A percentile compares a stretch with the other conserved stretches of the same genome.
Conservation (phyloP, 495 filamentous ascomycete species). For the Entonaema liquescens region DNA sequence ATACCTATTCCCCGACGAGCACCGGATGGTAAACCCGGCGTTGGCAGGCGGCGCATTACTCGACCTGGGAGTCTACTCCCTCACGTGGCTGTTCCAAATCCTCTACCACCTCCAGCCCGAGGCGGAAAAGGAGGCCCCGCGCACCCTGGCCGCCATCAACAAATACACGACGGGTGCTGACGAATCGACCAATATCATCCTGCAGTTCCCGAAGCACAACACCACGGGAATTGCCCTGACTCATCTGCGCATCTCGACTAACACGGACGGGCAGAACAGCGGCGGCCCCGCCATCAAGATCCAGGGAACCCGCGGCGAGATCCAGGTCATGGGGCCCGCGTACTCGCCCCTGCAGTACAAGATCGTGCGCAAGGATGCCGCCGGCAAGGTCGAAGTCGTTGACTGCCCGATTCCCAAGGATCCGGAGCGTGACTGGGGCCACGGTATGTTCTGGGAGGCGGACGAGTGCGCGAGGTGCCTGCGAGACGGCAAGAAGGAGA, state of each 20-base stretch:
- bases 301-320: conserved; percentile 85
- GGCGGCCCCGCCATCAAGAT: conserved; percentile 79
- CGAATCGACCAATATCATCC: conserved; percentile 79
- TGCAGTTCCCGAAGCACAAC: conserved; percentile 74
- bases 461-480: conserved; percentile 88
- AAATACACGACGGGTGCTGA: conserved; percentile 88
- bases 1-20: conserved; percentile 58
- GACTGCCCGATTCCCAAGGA: conserved; percentile 70
- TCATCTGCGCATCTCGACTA: conserved; percentile 70
- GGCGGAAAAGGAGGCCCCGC: conserved; percentile 59
- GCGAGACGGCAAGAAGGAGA: conserved; percentile 82
- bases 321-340: conserved; percentile 78
- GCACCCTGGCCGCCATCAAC: conserved; percentile 68
- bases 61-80: conserved; percentile 86
- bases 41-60: conserved; percentile 86
- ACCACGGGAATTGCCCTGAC: conserved; percentile 83
- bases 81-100: conserved; percentile 94
- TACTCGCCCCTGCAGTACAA: conserved; percentile 75
- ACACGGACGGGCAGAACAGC: conserved; percentile 69
- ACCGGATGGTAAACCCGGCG: conserved; percentile 88
- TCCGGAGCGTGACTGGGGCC: conserved; percentile 62
- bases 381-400: conserved; percentile 62
- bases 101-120: conserved; percentile 81
- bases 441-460: conserved; percentile 95
- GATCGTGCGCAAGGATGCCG: conserved; percentile 60